Percentiles rank a stretch among this genome's conserved stretches.
Conservation (phyloP, 306 rosid species). For the Dalbergia cultrata region DNA sequence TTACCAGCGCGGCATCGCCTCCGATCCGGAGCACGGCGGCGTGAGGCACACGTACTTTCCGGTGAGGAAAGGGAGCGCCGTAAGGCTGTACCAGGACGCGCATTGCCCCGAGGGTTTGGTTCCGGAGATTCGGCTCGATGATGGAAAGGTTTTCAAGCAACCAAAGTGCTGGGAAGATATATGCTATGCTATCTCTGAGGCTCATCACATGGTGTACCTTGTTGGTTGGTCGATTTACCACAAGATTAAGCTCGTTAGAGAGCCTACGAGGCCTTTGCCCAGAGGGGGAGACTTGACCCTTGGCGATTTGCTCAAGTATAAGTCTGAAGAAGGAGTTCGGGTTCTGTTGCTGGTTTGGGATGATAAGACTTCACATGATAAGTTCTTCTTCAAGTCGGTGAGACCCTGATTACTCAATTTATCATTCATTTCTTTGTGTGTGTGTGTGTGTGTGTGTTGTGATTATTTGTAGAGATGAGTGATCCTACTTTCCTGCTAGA, state of each 20-base stretch:
- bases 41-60: constrained; percentile 84
- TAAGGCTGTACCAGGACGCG: constrained; percentile 88
- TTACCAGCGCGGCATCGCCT: constrained; percentile 72
- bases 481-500: too few relatives aligned
- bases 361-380: constrained; percentile 89
- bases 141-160: constrained; percentile 54
- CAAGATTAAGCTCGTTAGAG: constrained; percentile 79
- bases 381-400: constrained; percentile 69
- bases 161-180: constrained; percentile 97
- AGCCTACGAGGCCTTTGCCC: constrained; percentile 66
- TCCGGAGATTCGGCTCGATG: constrained; percentile 72
- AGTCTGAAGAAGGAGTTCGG: constrained; percentile 89
- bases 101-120: constrained; percentile 56
- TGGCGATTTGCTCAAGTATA: constrained; percentile 95
- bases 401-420: constrained; percentile 9
- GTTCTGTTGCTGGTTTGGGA: constrained; percentile 91
- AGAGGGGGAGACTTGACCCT: constrained; percentile 79
- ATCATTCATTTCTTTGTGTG: background rate
- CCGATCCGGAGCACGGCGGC: constrained; percentile 78
- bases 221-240: constrained; percentile 89
- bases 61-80: constrained; percentile 72
- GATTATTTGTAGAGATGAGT: too few relatives aligned
- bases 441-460: too few relatives aligned
- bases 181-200: constrained; percentile 85
- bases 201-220: constrained; percentile 88